phyloP scores from a whole-genome alignment of 1,139 yeast genomes.

The Yamadazyma oceani region DNA sequence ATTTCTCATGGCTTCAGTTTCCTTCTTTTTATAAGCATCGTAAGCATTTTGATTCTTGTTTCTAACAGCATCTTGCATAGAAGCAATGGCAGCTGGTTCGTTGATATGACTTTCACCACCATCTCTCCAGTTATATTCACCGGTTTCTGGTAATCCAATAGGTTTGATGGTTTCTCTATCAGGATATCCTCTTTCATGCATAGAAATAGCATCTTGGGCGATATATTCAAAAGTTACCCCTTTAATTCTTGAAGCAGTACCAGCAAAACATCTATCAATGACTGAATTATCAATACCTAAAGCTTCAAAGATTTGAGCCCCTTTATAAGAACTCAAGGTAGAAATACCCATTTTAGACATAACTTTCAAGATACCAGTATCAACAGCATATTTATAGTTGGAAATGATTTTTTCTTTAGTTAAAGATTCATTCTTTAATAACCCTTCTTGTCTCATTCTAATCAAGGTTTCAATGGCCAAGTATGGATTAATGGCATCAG shows the following conservation, averaged over 20 bases:
- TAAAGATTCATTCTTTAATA: constrained; percentile 59
- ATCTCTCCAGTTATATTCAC: constrained; percentile 98
- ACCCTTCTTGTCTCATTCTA: constrained; percentile 79
- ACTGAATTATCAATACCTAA: constrained; percentile 94
- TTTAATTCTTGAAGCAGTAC: constrained; percentile 94
- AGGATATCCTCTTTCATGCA: constrained; percentile 93
- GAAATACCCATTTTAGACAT: constrained; percentile 99
- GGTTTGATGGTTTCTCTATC: constrained; percentile 70
- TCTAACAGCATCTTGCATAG: constrained; percentile 94
- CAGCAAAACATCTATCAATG: constrained; percentile 92
- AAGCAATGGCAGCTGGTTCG: constrained; percentile 93
- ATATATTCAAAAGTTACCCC: constrained; percentile 95
- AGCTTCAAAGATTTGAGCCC: constrained; percentile 98
- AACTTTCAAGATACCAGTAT: constrained; percentile 90
- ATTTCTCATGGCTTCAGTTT: constrained; percentile 86
- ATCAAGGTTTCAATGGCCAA: constrained; percentile 86
- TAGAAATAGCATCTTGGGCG: constrained; percentile 92
- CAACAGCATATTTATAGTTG: constrained; percentile 81
- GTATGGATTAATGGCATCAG: constrained; percentile 94
- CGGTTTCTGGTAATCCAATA: constrained; percentile 83
- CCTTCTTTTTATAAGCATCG: constrained; percentile 85
- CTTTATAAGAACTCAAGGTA: constrained; percentile 94
- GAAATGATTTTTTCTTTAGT: constrained; percentile 60
- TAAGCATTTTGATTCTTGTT: constrained; percentile 93
- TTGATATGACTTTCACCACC: constrained; percentile 96